Evolutionary conservation across 352 stramenopile species (phyloP).

Genomic region (Phytophthora idaei): DNA sequence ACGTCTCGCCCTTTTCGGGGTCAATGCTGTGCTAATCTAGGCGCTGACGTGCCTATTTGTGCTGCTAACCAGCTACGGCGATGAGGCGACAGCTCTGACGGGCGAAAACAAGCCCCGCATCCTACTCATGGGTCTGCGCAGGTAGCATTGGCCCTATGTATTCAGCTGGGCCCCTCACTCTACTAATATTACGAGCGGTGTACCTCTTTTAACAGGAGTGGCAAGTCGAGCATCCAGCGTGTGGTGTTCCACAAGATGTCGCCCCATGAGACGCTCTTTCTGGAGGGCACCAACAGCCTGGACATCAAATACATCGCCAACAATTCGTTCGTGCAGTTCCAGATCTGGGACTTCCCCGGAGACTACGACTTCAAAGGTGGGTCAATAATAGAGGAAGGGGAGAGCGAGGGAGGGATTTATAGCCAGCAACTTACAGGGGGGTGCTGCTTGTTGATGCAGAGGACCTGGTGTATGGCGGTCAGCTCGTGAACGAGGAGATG

Average conservation of each 20-base stretch:
- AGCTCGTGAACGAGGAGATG: conserved; percentile 92
- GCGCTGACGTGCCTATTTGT: conserved; percentile 3
- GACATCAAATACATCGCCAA: conserved; percentile 98
- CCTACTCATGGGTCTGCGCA: conserved; percentile 96
- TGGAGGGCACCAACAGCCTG: conserved; percentile 87
- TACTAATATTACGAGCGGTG: conserved; percentile 1
- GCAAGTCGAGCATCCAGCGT: conserved; percentile 92
- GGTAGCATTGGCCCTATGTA: conserved; percentile 36
- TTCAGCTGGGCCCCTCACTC: background rate
- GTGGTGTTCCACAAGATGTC: conserved; percentile 99
- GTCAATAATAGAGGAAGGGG: background rate
- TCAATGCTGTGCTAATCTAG: background rate
- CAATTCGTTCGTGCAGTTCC: conserved; percentile 98
- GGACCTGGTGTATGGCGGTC: conserved; percentile 86
- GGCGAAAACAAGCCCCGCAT: conserved; percentile 94
- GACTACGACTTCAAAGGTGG: conserved; percentile 92
- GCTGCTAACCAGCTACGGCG: conserved; percentile 58
- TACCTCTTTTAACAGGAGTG: conserved; percentile 50
- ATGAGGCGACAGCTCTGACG: conserved; percentile 73
- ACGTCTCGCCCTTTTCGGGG: background rate
- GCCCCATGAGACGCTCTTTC: conserved; percentile 98
- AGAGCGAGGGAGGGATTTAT: background rate
- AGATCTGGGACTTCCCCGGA: conserved; percentile 99
- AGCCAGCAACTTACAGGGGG: background rate
- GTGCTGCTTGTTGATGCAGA: conserved; percentile 36